A percentile compares a stretch with the other conserved stretches of the same genome.
These are phyloP conservation scores for Polytolypa hystricis DNA, from an alignment of 2,329 filamentous ascomycete genomes.

Conservation along the genomic window DNA sequence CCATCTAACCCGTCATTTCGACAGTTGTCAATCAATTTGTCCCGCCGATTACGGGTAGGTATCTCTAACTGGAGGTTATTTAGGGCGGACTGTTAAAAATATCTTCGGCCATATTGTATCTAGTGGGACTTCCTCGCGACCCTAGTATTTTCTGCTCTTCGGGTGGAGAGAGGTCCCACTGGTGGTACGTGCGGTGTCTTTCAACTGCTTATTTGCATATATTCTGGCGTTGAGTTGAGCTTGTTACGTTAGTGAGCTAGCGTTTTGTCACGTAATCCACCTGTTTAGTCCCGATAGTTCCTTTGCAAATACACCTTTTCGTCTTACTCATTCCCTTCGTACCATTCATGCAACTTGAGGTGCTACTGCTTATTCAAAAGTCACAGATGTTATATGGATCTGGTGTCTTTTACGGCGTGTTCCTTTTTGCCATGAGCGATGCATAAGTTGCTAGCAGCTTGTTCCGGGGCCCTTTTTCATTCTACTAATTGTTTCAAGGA, in stretches of 20 bases:
- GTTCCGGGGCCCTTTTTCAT: too few relatives aligned
- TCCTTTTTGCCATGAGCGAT: too few relatives aligned
- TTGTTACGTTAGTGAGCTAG: not conserved
- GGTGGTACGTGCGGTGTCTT: conserved; percentile 11
- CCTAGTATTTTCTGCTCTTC: too few relatives aligned
- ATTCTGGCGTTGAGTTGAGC: conserved; percentile 3
- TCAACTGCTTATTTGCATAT: conserved; percentile 1
- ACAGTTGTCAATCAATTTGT: too few relatives aligned
- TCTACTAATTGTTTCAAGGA: too few relatives aligned
- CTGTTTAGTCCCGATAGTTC: not conserved
- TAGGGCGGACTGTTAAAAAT: conserved; percentile 2
- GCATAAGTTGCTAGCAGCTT: too few relatives aligned
- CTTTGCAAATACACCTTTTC: not conserved
- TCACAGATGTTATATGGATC: too few relatives aligned
- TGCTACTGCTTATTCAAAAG: too few relatives aligned
- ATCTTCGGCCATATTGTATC: too few relatives aligned
- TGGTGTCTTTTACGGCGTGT: too few relatives aligned
- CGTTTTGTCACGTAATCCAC: not conserved
- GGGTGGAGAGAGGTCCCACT: conserved; percentile 4
- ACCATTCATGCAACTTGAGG: too few relatives aligned
- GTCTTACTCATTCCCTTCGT: not conserved
- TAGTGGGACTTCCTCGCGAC: too few relatives aligned
- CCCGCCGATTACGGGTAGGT: conserved; percentile 5
- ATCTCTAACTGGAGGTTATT: conserved; percentile 3
- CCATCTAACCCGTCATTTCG: conserved; percentile 46